Conservation (phyloP, 2,329 filamentous ascomycete species). For the Cladosporium sp. region DNA sequence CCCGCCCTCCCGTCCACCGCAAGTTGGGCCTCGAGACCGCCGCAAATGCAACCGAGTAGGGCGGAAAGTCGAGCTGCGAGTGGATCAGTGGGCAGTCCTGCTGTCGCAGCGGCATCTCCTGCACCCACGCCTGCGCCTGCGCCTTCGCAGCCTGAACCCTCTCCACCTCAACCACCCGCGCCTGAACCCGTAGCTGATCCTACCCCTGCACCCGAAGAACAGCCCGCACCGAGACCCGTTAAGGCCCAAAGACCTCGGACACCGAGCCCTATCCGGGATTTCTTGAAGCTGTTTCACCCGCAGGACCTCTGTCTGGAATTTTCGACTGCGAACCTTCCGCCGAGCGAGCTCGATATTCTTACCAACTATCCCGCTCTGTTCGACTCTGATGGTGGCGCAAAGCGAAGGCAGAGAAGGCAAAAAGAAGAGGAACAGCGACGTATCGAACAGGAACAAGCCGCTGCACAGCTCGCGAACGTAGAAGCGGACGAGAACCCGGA, state of each 20-base stretch:
- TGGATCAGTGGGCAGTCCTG: slow-evolving; percentile 76
- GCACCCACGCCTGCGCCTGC: slow-evolving; percentile 24
- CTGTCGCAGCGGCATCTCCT: slow-evolving; percentile 42
- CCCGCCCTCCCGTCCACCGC: slow-evolving; percentile 91
- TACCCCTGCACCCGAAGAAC: slow-evolving; percentile 9
- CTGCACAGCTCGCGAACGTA: slow-evolving; percentile 37
- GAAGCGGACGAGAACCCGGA: slow-evolving; percentile 72
- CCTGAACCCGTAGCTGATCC: slow-evolving; percentile 12
- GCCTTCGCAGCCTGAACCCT: slow-evolving; percentile 32
- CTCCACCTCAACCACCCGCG: slow-evolving; percentile 18
- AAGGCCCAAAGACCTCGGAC: slow-evolving; percentile 16
- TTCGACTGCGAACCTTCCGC: slow-evolving; percentile 27
- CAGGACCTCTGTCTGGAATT: slow-evolving; percentile 49
- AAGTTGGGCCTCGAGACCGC: slow-evolving; percentile 79
- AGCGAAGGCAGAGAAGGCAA: slow-evolving; percentile 67
- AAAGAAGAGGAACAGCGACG: slow-evolving; percentile 56
- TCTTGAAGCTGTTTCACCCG: slow-evolving; percentile 37
- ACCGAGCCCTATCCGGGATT: slow-evolving; percentile 29
- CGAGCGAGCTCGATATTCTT: slow-evolving; percentile 50
- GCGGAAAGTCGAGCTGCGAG: slow-evolving; percentile 78
- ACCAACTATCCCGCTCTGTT: slow-evolving; percentile 71
- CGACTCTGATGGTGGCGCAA: slow-evolving; percentile 75
- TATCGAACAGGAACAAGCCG: slow-evolving; percentile 52
- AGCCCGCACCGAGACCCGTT: slow-evolving; percentile 6
- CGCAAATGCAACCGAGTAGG: slow-evolving; percentile 60